phyloP scores from a whole-genome alignment of 1,284 basidiomycete species.

The Sporisorium exsertum region DNA sequence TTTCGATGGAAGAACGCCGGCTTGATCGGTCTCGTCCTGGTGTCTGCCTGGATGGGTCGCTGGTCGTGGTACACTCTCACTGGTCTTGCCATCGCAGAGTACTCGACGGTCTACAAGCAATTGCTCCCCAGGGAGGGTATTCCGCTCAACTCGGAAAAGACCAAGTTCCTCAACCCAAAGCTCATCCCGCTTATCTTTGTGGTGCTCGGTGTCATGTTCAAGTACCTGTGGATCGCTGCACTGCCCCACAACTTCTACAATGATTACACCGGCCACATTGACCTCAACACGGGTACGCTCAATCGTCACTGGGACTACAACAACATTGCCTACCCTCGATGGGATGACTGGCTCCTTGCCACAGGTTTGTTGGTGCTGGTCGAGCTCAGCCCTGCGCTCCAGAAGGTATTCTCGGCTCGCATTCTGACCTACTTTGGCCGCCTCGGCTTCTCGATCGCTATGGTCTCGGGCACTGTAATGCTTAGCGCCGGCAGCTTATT shows the following conservation, averaged over 20 bases:
- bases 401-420: slow-evolving; percentile 33
- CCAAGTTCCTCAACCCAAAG: slow-evolving; percentile 47
- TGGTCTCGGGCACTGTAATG: slow-evolving; percentile 54
- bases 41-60: slow-evolving; percentile 55
- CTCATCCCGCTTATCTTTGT: slow-evolving; percentile 46
- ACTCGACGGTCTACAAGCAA: slow-evolving; percentile 44
- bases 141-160: slow-evolving; percentile 32
- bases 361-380: slow-evolving; percentile 52
- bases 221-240: slow-evolving; percentile 54
- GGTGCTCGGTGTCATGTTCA: slow-evolving; percentile 49
- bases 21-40: slow-evolving; percentile 37
- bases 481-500: slow-evolving; percentile 52
- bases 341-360: slow-evolving; percentile 57
- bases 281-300: slow-evolving; percentile 51
- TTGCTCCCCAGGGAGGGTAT: slow-evolving; percentile 40
- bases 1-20: slow-evolving; percentile 54
- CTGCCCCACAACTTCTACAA: slow-evolving; percentile 36
- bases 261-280: slow-evolving; percentile 52
- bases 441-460: slow-evolving; percentile 52
- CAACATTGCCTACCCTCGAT: slow-evolving; percentile 52
- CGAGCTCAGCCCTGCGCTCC: slow-evolving; percentile 45
- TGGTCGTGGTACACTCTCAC: slow-evolving; percentile 63
- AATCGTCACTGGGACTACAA: slow-evolving; percentile 45
- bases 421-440: slow-evolving; percentile 52
- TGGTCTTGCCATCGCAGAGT: slow-evolving; percentile 56